A percentile compares a stretch with the other conserved stretches of the same genome.
Conservation (phyloP, 2,329 filamentous ascomycete genomes). For the Talaromyces marneffei region DNA sequence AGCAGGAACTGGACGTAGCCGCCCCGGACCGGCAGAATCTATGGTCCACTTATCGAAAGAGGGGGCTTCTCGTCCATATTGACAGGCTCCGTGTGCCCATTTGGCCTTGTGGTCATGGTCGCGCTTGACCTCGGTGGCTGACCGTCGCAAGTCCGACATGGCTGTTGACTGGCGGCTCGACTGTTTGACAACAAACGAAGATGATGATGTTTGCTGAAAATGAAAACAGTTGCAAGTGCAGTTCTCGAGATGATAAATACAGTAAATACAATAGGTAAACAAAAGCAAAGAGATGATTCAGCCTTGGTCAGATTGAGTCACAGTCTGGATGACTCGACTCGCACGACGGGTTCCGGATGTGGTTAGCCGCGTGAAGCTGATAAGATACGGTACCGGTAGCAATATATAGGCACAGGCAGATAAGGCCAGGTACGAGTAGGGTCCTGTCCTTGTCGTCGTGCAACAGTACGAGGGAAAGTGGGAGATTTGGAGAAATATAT, state of each 20-base stretch:
- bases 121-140: slow-evolving; percentile 45
- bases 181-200: background rate
- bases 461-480: too few relatives aligned
- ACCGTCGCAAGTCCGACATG: slow-evolving; percentile 47
- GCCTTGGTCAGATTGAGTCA: slow-evolving; percentile 1
- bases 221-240: background rate
- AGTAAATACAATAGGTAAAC: too few relatives aligned
- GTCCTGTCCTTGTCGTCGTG: too few relatives aligned
- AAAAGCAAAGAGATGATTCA: background rate
- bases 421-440: background rate
- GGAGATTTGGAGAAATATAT: background rate
- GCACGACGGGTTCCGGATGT: background rate
- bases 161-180: background rate
- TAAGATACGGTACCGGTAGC: too few relatives aligned
- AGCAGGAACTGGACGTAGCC: slow-evolving; percentile 1
- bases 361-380: background rate
- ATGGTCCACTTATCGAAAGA: background rate
- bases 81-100: slow-evolving; percentile 33
- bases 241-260: background rate
- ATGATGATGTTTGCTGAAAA: background rate
- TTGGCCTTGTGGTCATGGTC: slow-evolving; percentile 36
- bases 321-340: background rate
- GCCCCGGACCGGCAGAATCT: background rate
- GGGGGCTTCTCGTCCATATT: background rate
- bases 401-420: background rate